Evolutionary conservation across 1,284 basidiomycete genomes (phyloP), one percentile per base, ranked within the genome.

Genomic region (Ceratobasidium sp.): DNA sequence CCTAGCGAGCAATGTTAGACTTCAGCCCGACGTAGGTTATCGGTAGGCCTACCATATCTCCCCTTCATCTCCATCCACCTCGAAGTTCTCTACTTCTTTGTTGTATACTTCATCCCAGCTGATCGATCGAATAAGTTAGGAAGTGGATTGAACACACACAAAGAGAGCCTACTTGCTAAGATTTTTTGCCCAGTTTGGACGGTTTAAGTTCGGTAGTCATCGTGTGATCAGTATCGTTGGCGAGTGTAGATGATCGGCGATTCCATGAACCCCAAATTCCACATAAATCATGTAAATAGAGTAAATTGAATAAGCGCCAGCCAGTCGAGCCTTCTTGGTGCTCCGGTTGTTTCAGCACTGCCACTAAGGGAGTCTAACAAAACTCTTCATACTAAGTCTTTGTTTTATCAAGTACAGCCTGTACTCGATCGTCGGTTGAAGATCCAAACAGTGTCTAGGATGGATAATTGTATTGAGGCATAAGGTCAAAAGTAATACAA

Each of bases 11-110:
- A 40, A 12, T 17, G n/a, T 57, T n/a, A 15, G 52, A n/a, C 28
- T 9, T 40, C 28, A 7, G 12, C 10, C 26, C 75, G 15, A 23
- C n/a, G 42, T 62, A 50, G 15, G 5, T 13, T 15, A 10, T 33
- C 20, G 20, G 38, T 40, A 42, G 20, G 81, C 86, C 50, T 78
- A 94, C 95, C 96, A 97, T 38, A 96, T 88, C 85, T 97, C 95
- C 52, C 96, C 95, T 83, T 96, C 94, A 83, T 97, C 94, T 13
- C 94, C 93, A 66, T 96, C 95, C 38, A 44, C 65, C 52, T 91
- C 85, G 80, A 95, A 97, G 82, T 93, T 94, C 61, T 84, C 84
- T 23, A 96, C 85, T 82, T 97, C 95, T 69, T 89, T 87, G 48
- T 90, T 86, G 83, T 94, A 94, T 10, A 92, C 89, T 68, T 86